Evolutionary conservation across 2,329 filamentous ascomycete species (phyloP).

Genomic region (Arthroderma sp.): DNA sequence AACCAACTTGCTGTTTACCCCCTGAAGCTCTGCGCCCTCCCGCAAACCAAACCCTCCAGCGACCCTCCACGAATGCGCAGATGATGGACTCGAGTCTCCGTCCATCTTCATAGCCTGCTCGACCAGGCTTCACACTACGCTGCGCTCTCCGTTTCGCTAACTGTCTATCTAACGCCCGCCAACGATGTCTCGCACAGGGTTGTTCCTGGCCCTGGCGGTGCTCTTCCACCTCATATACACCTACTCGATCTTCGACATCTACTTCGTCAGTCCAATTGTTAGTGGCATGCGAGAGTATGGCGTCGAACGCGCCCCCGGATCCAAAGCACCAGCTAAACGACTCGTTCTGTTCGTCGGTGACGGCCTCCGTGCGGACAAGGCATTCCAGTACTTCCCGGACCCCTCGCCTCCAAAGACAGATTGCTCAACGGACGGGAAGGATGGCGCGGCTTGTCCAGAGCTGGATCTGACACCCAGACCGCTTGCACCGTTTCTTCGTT

Average conservation of each 20-base stretch:
- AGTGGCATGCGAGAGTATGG: constrained; percentile 80
- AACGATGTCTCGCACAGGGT: constrained; percentile 2
- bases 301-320: constrained; percentile 48
- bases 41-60: no score
- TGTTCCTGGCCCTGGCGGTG: constrained; percentile 78
- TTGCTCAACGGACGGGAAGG: constrained; percentile 16
- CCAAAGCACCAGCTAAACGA: constrained; percentile 70
- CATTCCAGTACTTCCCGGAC: constrained; percentile 85
- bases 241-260: constrained; percentile 94
- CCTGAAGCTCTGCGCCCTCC: background rate
- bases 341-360: constrained; percentile 95
- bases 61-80: background rate
- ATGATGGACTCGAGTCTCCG: background rate
- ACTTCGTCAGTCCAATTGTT: constrained; percentile 95
- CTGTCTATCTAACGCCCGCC: background rate
- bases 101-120: background rate
- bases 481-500: constrained; percentile 82
- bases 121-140: background rate
- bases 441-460: constrained; percentile 42
- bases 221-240: constrained; percentile 91
- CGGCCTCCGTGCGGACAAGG: constrained; percentile 91
- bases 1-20: background rate
- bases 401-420: constrained; percentile 49
- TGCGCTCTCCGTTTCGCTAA: background rate
- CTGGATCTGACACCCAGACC: constrained; percentile 61